Evolutionary conservation across 331 rosid genomes (phyloP), one percentile per base, ranked within the genome.

Genomic region (Pyrus hybrid): DNA sequence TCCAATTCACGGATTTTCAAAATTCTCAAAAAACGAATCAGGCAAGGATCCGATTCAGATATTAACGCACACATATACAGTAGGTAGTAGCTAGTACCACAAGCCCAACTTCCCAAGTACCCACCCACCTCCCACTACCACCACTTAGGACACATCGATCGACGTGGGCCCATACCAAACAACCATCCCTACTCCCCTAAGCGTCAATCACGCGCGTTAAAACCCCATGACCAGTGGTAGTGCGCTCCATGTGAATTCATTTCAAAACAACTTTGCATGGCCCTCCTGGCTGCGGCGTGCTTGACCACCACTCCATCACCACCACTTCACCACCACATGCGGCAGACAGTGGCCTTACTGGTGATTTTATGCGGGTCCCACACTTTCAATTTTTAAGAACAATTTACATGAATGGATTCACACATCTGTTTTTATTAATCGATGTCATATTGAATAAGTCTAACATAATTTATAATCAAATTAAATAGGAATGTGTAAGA

Each of bases 171-270:
- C 33, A 41, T 41, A 10, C 47, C 47, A 41, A 41, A 41, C 47
- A 11, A 3, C 47, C 4, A 6, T 14, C 37, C n/a, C 67, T 2
- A 13, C 67, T 13, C 35, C 33, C 58, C 43, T 68, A 73, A 2
- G 41, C 77, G 26, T 28, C 68, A 37, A 18, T 20, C 69, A 23
- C 60, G 69, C 68, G 68, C 45, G 77, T 72, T 18, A 2, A 17
- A 5, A 3, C 6, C 14, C 56, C 3, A 1, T 33, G 8, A 16
- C 72, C 41, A 5, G 3, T 8, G 28, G 23, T 76, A 56, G 83
- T 73, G 83, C 79, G 79, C 76, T 22, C 76, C 79, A 73, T 73
- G 83, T 67, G 78, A 72, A 0, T 41, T 41, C 14, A 41, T 41
- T 41, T 41, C 47, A 10, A 41, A 41, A 41, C 47, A 41, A 10